Evolutionary conservation across 768 basidiomycete species (phyloP), one percentile per base, ranked within the genome.

Genomic region (Rhodotorula kratochvilovae): DNA sequence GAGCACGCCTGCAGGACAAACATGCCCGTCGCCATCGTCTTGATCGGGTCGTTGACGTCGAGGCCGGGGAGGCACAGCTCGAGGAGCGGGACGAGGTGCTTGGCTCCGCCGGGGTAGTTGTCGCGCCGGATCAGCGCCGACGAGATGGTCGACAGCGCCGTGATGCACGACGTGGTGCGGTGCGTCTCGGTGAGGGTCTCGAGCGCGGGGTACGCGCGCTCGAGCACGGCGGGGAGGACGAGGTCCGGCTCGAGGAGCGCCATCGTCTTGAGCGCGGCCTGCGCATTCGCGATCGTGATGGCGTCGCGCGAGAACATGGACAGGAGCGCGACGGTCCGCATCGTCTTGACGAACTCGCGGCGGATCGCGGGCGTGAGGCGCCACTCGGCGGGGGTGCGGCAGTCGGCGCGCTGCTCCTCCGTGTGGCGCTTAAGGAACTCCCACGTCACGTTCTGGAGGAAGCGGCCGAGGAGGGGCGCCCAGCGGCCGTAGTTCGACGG

Each of bases 121-220:
- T 87, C 82, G 5, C 91, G 85, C 50, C 87, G 90, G n/a, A 90
- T 86, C 50, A 95, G 84, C 7, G 90, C 87, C 33, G 89, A 88
- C 16, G 88, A 87, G n/a, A 91, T 83, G 53, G 90, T 89, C 42
- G 89, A 87, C 15, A 93, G 83, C 5, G 90, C 90, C 72, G 90
- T 91, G 79, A 93, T 91, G 36, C 91, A 87, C 16, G 92, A 88
- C 56, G 89, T 85, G 0, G 91, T 93, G 60, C 92, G 84, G 73
- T 92, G 88, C 0, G 91, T 93, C 88, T 93, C 91, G 25, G 88
- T 87, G n/a, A 94, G 81, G 7, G 90, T 87, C 80, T 93, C 91
- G n/a, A 96, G 81, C 1, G 91, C 89, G 3, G 91, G 90, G 11
- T 89, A 87, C 17, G 90, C 90, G 64, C 91, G 84, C 79, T 94